These are phyloP conservation scores for Abelmoschus esculentus DNA, from an alignment of 345 rosid species.

Conservation along the genomic window DNA sequence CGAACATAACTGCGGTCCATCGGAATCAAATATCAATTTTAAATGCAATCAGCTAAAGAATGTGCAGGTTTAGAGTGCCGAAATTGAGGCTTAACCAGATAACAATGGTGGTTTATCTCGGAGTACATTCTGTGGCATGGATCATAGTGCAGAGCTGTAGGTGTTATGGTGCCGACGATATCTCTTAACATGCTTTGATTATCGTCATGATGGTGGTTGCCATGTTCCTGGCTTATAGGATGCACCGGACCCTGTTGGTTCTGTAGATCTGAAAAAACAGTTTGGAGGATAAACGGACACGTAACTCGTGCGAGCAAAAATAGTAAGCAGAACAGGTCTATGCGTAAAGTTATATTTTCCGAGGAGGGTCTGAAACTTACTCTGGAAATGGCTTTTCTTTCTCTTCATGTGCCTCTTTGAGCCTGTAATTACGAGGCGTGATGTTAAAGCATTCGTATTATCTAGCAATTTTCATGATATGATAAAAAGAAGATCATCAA, in stretches of 20 bases:
- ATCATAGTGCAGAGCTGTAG: background rate
- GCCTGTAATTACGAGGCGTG: conserved; percentile 21
- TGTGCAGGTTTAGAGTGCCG: background rate
- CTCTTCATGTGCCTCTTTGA: conserved; percentile 18
- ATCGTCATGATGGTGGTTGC: conserved; percentile 76
- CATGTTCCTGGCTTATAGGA: conserved; percentile 86
- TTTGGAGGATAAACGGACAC: background rate
- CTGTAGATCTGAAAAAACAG: conserved; percentile 46
- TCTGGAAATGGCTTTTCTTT: conserved; percentile 27
- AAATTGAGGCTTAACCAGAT: background rate
- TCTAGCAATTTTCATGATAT: background rate
- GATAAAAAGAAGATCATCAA: background rate
- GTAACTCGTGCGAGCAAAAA: background rate
- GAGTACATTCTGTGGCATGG: background rate
- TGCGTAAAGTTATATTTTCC: background rate
- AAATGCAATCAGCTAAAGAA: conserved; percentile 1
- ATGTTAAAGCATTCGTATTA: background rate
- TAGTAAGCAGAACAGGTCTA: background rate
- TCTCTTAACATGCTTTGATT: background rate
- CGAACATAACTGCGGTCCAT: background rate
- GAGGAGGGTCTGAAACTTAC: conserved; percentile 28
- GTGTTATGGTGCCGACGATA: background rate
- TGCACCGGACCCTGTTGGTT: conserved; percentile 84
- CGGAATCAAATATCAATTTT: background rate
- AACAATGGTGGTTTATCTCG: background rate